Base-by-base conservation (phyloP, 441 rosid species). In the Omphalea diandra region DNA sequence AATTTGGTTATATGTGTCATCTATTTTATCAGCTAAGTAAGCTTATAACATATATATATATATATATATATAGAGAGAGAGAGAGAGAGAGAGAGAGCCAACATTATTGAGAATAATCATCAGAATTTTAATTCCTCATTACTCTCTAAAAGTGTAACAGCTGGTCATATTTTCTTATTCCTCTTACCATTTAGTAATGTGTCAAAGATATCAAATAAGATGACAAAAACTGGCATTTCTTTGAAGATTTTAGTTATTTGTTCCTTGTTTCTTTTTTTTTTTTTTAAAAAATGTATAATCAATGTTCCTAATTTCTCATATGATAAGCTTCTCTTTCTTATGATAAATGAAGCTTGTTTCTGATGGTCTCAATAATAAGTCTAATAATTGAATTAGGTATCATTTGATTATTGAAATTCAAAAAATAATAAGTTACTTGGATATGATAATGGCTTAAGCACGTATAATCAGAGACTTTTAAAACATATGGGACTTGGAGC, bases 11-110 rank as follows among this genome's bases (percentile, higher is more conserved):
- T 63, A 10, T 54, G 8, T 47, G 32, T 49, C n/a, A 32, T 47
- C 41, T 18, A 26, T 32, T 44, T 49, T 32, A n/a, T 4, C 17
- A 41, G 9, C 12, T 31, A 4, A 9, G 1, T 40, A 63, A 18
- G 36, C 57, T 43, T 71, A 27, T 69, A 66, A 50, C 35, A 9
- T 56, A 33, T 10, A 27, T 70, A 31, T 70, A n/a, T n/a, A n/a
- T n/a, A n/a, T n/a, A n/a, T n/a, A n/a, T n/a, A n/a, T n/a, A n/a
- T n/a, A n/a, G n/a, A n/a, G n/a, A n/a, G n/a, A n/a, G n/a, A n/a
- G n/a, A n/a, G n/a, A n/a, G n/a, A n/a, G n/a, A n/a, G n/a, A 83
- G 95, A 78, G 75, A 67, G 69, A 40, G 74, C 72, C 53, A 54
- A 3, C 17, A 22, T 29, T 44, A 11, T 60, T 7, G 69, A 66